A percentile compares a stretch with the other conserved stretches of the same genome.
Evolutionary conservation across 1,284 basidiomycete species (phyloP).

Genomic region (Ustilago sp.): DNA sequence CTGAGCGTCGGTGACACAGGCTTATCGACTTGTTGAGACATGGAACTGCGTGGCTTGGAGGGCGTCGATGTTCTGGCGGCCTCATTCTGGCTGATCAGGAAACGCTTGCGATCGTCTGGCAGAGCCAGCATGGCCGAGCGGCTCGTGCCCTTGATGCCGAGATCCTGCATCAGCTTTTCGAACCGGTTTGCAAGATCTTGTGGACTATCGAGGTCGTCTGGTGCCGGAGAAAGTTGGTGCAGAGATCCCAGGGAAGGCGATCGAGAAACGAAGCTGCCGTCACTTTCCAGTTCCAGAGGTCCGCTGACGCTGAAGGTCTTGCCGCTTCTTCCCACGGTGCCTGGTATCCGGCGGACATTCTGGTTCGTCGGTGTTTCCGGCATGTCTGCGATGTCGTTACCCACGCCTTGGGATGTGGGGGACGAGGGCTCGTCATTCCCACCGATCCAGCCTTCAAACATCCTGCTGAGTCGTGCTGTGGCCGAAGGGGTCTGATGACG

Average conservation of each 20-base stretch:
- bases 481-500: conserved; percentile 43
- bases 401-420: conserved; percentile 18
- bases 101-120: conserved; percentile 77
- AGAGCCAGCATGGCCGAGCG: conserved; percentile 78
- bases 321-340: conserved; percentile 38
- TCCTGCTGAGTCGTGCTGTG: conserved; percentile 55
- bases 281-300: conserved; percentile 54
- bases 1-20: conserved; percentile 77
- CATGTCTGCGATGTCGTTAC: neutral
- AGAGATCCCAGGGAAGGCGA: conserved; percentile 41
- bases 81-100: conserved; percentile 73
- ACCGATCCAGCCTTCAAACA: conserved; percentile 63
- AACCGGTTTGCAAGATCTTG: conserved; percentile 47
- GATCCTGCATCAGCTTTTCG: conserved; percentile 56
- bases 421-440: conserved; percentile 31
- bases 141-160: conserved; percentile 78
- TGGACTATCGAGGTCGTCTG: conserved; percentile 21
- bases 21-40: conserved; percentile 58
- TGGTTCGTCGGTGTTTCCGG: conserved; percentile 40
- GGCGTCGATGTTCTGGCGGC: conserved; percentile 45
- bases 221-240: conserved; percentile 27
- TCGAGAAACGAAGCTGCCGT: conserved; percentile 29
- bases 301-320: conserved; percentile 58
- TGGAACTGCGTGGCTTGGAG: conserved; percentile 20
- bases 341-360: conserved; percentile 21